These are phyloP conservation scores for Salix brachista DNA, from an alignment of 345 rosid species.

Conservation along the genomic window DNA sequence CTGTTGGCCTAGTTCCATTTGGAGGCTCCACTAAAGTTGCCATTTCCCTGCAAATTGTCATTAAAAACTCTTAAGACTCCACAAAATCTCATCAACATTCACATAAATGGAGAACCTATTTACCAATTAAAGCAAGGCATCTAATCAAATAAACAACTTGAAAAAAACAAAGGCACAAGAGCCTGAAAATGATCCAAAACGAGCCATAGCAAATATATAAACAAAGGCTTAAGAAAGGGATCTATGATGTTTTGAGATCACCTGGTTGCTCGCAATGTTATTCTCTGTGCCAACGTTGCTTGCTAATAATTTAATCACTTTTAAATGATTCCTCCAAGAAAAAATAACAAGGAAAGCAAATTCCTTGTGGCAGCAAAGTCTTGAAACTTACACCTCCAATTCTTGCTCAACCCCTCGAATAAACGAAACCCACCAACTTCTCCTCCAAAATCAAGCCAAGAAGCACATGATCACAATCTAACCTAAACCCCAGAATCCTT, in stretches of 20 bases:
- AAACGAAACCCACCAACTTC: not conserved
- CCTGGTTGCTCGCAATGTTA: conserved; percentile 9
- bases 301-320: not conserved
- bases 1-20: conserved; percentile 38
- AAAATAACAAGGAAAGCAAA: not conserved
- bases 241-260: conserved; percentile 17
- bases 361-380: not conserved
- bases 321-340: not conserved
- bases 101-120: not conserved
- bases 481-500: not conserved
- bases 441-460: conserved; percentile 5
- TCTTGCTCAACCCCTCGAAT: not conserved
- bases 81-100: not conserved
- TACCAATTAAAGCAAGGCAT: not conserved
- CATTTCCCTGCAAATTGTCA: conserved; percentile 42
- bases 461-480: not conserved
- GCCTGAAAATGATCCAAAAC: not conserved
- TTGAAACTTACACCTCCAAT: not conserved
- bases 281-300: conserved; percentile 2
- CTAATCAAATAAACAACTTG: not conserved
- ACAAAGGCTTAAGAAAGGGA: not conserved
- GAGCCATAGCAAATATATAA: not conserved
- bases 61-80: not conserved
- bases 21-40: conserved; percentile 80
- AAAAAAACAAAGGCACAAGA: not conserved